Evolutionary conservation across 2,329 filamentous ascomycete genomes (phyloP).

Genomic region (Exophiala aquamarina): DNA sequence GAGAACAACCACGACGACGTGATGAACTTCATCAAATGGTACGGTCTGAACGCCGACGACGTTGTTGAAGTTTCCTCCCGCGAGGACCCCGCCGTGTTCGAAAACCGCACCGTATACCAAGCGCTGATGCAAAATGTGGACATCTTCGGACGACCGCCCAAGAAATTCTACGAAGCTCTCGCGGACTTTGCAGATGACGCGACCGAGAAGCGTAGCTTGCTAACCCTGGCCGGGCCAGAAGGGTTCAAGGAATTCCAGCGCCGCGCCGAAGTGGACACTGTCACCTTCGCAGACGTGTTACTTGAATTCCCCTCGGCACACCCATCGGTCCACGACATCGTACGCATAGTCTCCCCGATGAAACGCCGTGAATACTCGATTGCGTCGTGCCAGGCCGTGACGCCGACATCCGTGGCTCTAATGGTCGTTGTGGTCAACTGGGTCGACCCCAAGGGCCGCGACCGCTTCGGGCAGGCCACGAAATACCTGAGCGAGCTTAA

Average conservation of each 20-base stretch:
- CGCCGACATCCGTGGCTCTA: constrained; percentile 81
- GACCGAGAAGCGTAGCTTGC: constrained; percentile 76
- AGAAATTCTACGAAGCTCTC: constrained; percentile 94
- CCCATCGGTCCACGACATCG: constrained; percentile 83
- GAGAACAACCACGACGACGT: constrained; percentile 84
- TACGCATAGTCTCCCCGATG: constrained; percentile 82
- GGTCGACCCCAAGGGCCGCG: constrained; percentile 83
- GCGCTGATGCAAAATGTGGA: constrained; percentile 89
- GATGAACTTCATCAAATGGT: constrained; percentile 82
- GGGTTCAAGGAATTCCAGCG: constrained; percentile 90
- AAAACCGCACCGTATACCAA: constrained; percentile 92
- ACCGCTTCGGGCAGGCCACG: constrained; percentile 89
- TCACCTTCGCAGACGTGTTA: constrained; percentile 88
- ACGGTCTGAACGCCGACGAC: constrained; percentile 78
- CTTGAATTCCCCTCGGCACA: constrained; percentile 87
- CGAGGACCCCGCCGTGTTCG: constrained; percentile 70
- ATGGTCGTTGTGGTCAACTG: constrained; percentile 98
- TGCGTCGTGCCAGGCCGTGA: constrained; percentile 92
- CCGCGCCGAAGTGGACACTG: constrained; percentile 83
- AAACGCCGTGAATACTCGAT: constrained; percentile 99
- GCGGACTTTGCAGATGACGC: constrained; percentile 83
- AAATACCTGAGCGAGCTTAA: constrained; percentile 78
- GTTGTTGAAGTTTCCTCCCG: constrained; percentile 89
- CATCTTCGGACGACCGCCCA: constrained; percentile 93
- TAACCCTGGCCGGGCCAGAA: constrained; percentile 72